Evolutionary conservation across 352 stramenopile species (phyloP), one percentile per base, ranked within the genome.

Genomic region (Phytophthora crassamura): DNA sequence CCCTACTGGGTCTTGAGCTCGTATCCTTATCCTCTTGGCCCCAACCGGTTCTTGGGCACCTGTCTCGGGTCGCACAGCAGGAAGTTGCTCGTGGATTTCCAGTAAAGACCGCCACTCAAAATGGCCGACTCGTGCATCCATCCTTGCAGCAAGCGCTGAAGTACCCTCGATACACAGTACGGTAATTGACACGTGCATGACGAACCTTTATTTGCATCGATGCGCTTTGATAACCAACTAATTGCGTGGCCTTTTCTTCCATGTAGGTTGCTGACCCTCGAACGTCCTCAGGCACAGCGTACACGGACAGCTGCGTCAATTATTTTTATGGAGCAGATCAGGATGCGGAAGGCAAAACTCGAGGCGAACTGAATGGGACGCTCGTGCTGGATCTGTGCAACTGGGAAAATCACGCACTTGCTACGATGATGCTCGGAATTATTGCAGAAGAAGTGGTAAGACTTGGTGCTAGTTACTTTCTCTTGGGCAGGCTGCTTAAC

Each of bases 31-130:
- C 54, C 47, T 5, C 3, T 70, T 2, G 62, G 62, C 1, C 74
- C 72, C 1, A 86, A 84, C 34, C 69, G 77, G 4, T 81, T 90
- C 11, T 49, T 88, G 1, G 77, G 77, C n/a, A 75, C 75, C 5
- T 88, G 81, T 53, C 67, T 90, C 4, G 68, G 79, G 81, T 82
- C 22, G 9, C 28, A 3, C n/a, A 50, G 7, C 72, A 76, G 39
- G 71, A 80, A 62, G 9, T 35, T 0, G 47, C 69, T 20, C 48
- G 69, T 2, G 40, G 54, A 36, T 86, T 12, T 68, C 68, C 0
- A 60, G 58, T 12, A 41, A 46, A 6, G 69, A 76, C 16, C 74
- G 78, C 2, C 67, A 85, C 41, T 38, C 56, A 0, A 51, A 51
- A n/a, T 12, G 69, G 70, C 1, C 67, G 74, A 8, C 67, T 86